phyloP scores from a whole-genome alignment of 805 yeast genomes.

The Hyphopichia homilentoma region DNA sequence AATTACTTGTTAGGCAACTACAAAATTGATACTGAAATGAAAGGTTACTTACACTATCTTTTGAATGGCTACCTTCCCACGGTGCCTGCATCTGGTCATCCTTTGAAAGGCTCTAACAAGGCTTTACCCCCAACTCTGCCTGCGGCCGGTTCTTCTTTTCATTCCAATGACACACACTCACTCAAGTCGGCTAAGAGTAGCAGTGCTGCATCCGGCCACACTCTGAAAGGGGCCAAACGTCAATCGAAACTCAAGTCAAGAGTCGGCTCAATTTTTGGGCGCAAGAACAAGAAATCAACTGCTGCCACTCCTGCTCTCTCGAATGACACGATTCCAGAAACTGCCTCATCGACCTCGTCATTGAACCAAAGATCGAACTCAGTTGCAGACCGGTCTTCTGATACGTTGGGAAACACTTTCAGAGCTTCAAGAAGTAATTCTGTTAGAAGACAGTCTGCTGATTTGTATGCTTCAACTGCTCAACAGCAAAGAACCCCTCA shows the following conservation, averaged over 20 bases:
- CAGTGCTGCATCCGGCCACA: neutral
- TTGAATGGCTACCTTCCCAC: constrained; percentile 17
- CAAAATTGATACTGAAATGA: constrained; percentile 36
- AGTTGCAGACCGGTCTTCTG: constrained; percentile 4
- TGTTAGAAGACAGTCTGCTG: neutral
- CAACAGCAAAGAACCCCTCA: constrained; percentile 3
- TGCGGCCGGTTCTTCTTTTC: constrained; percentile 1
- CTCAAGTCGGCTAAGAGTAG: neutral
- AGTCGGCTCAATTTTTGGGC: constrained; percentile 74
- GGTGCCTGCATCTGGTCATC: no score
- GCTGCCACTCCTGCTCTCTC: constrained; percentile 1
- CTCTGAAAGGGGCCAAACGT: constrained; percentile 17
- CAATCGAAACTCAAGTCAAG: constrained; percentile 55
- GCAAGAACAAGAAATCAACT: constrained; percentile 44
- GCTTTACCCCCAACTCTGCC: neutral
- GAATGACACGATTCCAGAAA: constrained; percentile 30
- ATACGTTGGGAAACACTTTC: constrained; percentile 5
- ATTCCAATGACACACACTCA: constrained; percentile 1
- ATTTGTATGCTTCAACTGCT: neutral
- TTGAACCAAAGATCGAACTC: constrained; percentile 6
- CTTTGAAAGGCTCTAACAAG: neutral
- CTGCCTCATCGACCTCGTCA: constrained; percentile 13
- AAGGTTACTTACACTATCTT: constrained; percentile 30
- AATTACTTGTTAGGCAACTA: constrained; percentile 54
- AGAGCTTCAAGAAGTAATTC: neutral